Conservation (phyloP, 352 stramenopile species). For the Globisporangium perplexum region DNA sequence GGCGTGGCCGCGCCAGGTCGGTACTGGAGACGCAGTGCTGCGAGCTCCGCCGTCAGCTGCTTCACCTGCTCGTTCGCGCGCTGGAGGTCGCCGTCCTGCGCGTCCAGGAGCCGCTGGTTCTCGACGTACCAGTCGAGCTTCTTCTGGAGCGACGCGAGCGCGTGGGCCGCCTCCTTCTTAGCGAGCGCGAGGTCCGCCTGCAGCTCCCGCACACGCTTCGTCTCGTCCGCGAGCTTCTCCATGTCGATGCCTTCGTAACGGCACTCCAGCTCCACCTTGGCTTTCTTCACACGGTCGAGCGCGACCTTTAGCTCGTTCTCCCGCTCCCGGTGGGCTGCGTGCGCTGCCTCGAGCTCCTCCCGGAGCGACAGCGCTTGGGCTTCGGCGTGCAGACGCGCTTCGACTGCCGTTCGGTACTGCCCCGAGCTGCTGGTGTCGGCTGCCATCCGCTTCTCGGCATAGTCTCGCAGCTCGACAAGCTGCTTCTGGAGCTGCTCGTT, state of each 20-base stretch:
- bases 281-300: conserved; percentile 73
- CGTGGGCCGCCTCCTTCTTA: conserved; percentile 47
- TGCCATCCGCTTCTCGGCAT: conserved; percentile 13
- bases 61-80: conserved; percentile 22
- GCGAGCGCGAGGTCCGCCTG: conserved; percentile 32
- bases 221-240: conserved; percentile 50
- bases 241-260: conserved; percentile 70
- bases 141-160: conserved; percentile 52
- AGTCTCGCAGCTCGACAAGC: conserved; percentile 33
- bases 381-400: conserved; percentile 58
- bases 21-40: not conserved
- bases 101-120: conserved; percentile 76
- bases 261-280: conserved; percentile 74
- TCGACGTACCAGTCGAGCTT: conserved; percentile 85
- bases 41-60: conserved; percentile 11
- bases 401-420: conserved; percentile 48
- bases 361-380: conserved; percentile 40
- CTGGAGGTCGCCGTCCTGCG: conserved; percentile 61
- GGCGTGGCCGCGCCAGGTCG: not conserved
- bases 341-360: conserved; percentile 45
- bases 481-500: conserved; percentile 59
- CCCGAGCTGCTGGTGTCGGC: conserved; percentile 28
- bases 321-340: conserved; percentile 32
- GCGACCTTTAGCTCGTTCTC: conserved; percentile 69
- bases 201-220: conserved; percentile 34